Conservation (phyloP, 768 basidiomycete genomes). For the Calocera viscosa region DNA sequence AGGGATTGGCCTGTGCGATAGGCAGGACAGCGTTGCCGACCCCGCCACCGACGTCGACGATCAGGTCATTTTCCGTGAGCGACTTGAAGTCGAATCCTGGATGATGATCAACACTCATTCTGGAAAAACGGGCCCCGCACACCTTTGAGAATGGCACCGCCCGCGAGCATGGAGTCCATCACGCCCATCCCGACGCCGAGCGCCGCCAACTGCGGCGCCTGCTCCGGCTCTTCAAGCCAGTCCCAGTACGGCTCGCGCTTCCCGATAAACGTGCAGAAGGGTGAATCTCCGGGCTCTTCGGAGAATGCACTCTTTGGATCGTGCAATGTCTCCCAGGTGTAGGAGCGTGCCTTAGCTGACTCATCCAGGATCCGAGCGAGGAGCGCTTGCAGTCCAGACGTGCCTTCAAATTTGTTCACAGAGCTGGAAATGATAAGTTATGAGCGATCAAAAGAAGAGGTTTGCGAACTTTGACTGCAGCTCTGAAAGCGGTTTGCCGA, state of each 20-base stretch:
- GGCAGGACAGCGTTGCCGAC: conserved; percentile 14
- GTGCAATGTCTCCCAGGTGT: conserved; percentile 19
- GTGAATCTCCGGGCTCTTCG: conserved; percentile 21
- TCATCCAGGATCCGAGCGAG: conserved; percentile 20
- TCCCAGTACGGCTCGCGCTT: conserved; percentile 23
- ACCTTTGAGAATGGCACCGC: not conserved
- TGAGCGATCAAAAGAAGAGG: conserved; percentile 15
- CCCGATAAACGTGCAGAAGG: conserved; percentile 24
- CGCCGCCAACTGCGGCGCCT: conserved; percentile 20
- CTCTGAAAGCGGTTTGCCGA: conserved; percentile 12
- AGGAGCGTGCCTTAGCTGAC: conserved; percentile 17
- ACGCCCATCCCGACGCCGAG: conserved; percentile 27
- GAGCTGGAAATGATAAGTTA: conserved; percentile 18
- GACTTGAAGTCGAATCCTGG: conserved; percentile 13
- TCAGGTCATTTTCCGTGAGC: conserved; percentile 14
- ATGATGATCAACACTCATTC: conserved; percentile 24
- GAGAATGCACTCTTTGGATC: conserved; percentile 14
- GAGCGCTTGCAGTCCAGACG: conserved; percentile 19
- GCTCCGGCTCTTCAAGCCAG: conserved; percentile 23
- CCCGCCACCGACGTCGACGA: conserved; percentile 24
- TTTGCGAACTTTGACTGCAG: not conserved
- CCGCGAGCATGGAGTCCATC: not conserved
- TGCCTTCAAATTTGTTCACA: conserved; percentile 21
- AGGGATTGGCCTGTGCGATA: conserved; percentile 12
- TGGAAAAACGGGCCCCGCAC: conserved; percentile 19